Evolutionary conservation across 768 basidiomycete genomes (phyloP), one percentile per base, ranked within the genome.

Genomic region (Trametes elegans): DNA sequence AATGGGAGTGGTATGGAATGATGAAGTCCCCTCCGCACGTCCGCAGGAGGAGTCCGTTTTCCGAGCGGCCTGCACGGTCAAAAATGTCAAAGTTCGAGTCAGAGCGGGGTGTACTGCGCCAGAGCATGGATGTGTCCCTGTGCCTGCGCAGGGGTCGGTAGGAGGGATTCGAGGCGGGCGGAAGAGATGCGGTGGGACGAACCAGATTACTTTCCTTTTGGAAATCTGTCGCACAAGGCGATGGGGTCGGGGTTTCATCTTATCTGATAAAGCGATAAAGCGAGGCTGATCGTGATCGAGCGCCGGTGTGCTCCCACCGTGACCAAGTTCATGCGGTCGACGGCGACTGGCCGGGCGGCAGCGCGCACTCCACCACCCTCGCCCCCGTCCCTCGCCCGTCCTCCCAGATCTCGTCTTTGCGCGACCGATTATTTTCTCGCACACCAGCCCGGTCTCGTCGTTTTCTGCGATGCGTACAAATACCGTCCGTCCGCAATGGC

Each of bases 261-360:
- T 52, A 52, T 52, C 50, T 26, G 50, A 52, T 52, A 52, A 52
- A 43, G 18, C 50, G 50, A 52, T 52, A 52, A 52, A 43, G 18
- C 50, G 50, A 43, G 50, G 40, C n/a, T 43, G 40, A 41, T 43
- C 29, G 29, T 41, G 50, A 52, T 52, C 50, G 24, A 43, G 50
- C 40, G 40, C 49, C 31, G 18, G 16, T 16, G 29, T 21, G n/a
- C 11, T 7, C 40, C 21, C 40, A 23, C 11, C 13, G 34, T 35
- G n/a, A n/a, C n/a, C 41, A n/a, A 31, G 49, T 51, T 51, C 29
- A 42, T 28, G 49, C 49, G 49, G 41, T 34, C 50, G 41, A 43
- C 32, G n/a, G n/a, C n/a, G n/a, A n/a, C n/a, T n/a, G n/a, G n/a
- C n/a, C n/a, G n/a, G n/a, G n/a, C n/a, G n/a, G n/a, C n/a, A n/a